phyloP scores from a whole-genome alignment of 768 basidiomycete genomes.

The Suillus sp. region DNA sequence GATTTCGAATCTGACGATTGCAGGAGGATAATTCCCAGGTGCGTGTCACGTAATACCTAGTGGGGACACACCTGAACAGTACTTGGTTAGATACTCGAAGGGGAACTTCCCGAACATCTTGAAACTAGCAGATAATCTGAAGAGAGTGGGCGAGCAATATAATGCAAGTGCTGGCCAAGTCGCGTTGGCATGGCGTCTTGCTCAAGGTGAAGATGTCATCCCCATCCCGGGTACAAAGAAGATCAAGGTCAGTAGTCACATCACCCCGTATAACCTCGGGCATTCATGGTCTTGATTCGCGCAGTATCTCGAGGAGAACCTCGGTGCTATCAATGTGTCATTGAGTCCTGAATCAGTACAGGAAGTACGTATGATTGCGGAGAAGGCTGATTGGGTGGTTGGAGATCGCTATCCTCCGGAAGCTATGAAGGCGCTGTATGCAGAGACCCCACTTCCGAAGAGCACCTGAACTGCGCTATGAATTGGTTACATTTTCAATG shows the following conservation, averaged over 20 bases:
- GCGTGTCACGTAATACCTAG: constrained; percentile 29
- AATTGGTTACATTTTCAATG: neutral
- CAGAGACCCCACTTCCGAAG: constrained; percentile 23
- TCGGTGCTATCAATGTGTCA: constrained; percentile 35
- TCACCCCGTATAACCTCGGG: neutral
- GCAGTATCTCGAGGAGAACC: constrained; percentile 49
- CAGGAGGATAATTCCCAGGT: constrained; percentile 27
- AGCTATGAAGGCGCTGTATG: constrained; percentile 14
- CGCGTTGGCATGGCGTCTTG: constrained; percentile 42
- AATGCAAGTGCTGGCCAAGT: constrained; percentile 42
- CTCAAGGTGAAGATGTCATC: constrained; percentile 40
- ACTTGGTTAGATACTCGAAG: constrained; percentile 31
- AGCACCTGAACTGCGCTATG: neutral
- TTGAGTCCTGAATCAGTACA: constrained; percentile 41
- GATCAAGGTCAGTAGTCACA: constrained; percentile 28
- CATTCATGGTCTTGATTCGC: constrained; percentile 4
- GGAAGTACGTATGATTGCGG: constrained; percentile 39
- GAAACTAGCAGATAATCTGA: constrained; percentile 37
- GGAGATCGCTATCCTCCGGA: constrained; percentile 30
- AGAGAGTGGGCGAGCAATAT: constrained; percentile 36
- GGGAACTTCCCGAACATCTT: constrained; percentile 51
- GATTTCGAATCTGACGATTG: constrained; percentile 34
- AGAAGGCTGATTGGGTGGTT: constrained; percentile 28
- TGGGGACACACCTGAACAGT: constrained; percentile 31
- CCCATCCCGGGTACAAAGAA: constrained; percentile 44